Evolutionary conservation across 140 eudicot genomes (phyloP), one percentile per base, ranked within the genome.

Genomic region (Anethum foeniculum): DNA sequence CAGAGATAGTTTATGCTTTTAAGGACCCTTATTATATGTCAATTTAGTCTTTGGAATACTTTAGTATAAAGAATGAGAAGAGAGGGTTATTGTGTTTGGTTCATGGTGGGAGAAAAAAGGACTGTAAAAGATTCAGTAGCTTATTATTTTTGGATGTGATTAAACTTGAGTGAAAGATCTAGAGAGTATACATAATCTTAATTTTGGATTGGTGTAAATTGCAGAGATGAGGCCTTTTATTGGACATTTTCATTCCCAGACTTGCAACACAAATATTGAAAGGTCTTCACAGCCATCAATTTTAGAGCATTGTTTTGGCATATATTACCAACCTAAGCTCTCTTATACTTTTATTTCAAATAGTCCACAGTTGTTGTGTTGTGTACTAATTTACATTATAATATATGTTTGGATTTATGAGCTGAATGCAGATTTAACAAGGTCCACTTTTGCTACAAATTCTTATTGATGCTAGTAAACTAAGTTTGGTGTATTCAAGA

Each of bases 211-310:
- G 79, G 75, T n/a, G 51, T 51, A 54, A 81, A 62, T 38, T 62
- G 28, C 77, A 46, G 83, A 85, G 16, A 93, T 96, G 98, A 94
- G 99, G 85, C 93, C 97, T 79, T 96, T 96, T 85, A 44, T 54
- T 10, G 99, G 99, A 77, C 99, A 8, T 60, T 4, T n/a, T n/a
- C 68, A 60, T n/a, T 60, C 15, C 14, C 32, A 14, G 3, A 60
- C 67, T n/a, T 58, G 23, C 32, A 7, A n/a, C 4, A 21, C 32
- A n/a, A 65, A 13, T 65, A 28, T 30, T 8, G 5, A 30, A 65
- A 28, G 21, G 10, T 12, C 72, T 28, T 11, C 19, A 4, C 2
- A 8, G 13, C 69, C 18, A 25, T 65, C 34, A 27, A 11, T 16
- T 64, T 64, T 28, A 28, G 19, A 19, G 19, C 71, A 2, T 11